These are phyloP conservation scores for Eucalyptus marginata DNA, from an alignment of 345 rosid genomes.

Conservation along the genomic window DNA sequence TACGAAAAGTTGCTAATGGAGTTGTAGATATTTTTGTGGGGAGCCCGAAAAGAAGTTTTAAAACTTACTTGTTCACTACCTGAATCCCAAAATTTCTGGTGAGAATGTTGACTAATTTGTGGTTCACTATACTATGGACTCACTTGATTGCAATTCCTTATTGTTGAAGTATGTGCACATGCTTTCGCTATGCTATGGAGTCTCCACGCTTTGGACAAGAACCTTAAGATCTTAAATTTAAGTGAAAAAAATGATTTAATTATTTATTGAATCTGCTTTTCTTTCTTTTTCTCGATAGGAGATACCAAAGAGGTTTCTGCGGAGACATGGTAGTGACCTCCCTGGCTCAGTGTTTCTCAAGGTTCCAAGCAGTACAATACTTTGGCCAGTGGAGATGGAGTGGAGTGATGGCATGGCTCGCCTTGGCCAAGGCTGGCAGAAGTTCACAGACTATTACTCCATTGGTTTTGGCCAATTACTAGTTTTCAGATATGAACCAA, in stretches of 20 bases:
- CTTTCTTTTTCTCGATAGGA: background rate
- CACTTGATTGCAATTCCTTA: background rate
- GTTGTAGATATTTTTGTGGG: background rate
- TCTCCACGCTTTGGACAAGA: background rate
- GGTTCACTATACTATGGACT: background rate
- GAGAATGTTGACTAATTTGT: background rate
- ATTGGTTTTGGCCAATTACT: background rate
- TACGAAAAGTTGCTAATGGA: background rate
- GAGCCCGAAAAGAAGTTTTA: background rate
- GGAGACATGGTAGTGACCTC: background rate
- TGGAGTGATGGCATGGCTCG: background rate
- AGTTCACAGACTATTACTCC: background rate
- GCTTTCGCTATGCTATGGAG: background rate
- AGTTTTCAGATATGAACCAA: background rate
- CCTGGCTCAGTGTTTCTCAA: background rate
- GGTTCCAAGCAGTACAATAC: background rate
- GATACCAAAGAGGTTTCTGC: background rate
- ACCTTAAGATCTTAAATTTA: background rate
- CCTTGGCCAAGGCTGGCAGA: background rate
- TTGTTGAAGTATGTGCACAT: background rate
- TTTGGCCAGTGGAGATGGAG: background rate
- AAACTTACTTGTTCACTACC: background rate
- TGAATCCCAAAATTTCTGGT: background rate
- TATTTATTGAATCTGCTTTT: background rate
- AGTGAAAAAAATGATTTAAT: background rate